phyloP scores from a whole-genome alignment of 2,329 filamentous ascomycete species.

The Aureobasidium subglaciale region DNA sequence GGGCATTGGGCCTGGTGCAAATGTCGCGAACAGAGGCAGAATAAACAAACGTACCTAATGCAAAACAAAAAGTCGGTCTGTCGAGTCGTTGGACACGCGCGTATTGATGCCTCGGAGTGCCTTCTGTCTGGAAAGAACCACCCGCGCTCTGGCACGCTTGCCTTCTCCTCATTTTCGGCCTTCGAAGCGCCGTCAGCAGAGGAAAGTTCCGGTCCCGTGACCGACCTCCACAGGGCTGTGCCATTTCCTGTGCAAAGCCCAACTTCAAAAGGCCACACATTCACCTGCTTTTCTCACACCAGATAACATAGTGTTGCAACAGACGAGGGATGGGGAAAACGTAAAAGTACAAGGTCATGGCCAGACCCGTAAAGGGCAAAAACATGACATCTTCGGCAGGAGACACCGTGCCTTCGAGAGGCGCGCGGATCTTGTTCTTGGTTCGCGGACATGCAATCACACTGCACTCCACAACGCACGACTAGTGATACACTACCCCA shows the following conservation, averaged over 20 bases:
- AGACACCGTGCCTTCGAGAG: conserved; percentile 10
- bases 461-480: conserved; percentile 14
- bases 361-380: not conserved
- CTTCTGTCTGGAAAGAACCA: conserved; percentile 10
- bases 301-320: not conserved
- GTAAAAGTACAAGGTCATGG: not conserved
- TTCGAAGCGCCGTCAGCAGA: too few species aligned
- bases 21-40: not conserved
- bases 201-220: conserved; percentile 2
- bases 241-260: too few species aligned
- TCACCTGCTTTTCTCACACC: too few species aligned
- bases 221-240: not conserved
- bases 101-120: conserved; percentile 14
- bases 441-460: conserved; percentile 13
- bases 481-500: conserved; percentile 13
- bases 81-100: conserved; percentile 15
- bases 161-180: conserved; percentile 13
- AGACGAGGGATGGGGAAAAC: not conserved
- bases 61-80: conserved; percentile 12
- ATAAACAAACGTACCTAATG: conserved; percentile 14
- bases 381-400: conserved; percentile 13
- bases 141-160: not conserved
- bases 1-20: not conserved
- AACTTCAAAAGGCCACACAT: not conserved
- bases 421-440: conserved; percentile 16